Evolutionary conservation across 352 stramenopile genomes (phyloP), one percentile per base, ranked within the genome.

Genomic region (Pythium apleroticum): DNA sequence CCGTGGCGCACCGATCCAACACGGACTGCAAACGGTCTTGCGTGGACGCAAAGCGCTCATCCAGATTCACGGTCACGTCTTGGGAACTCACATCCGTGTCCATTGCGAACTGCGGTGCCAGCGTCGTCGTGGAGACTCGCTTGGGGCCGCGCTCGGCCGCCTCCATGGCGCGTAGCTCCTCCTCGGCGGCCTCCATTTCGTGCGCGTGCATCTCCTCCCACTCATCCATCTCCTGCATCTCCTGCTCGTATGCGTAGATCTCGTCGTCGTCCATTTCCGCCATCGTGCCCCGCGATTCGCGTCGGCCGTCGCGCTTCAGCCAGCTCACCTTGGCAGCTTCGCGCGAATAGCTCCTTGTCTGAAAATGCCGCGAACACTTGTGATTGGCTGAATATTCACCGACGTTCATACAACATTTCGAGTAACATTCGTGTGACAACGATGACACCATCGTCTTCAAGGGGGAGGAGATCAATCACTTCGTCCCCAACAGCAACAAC

Each of bases 171-270:
- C 56, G 68, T 59, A 90, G 74, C 70, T 80, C 80, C 52, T 91
- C 86, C 53, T 91, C 76, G 0, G 73, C 78, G 8, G 82, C 84
- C 68, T 95, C 88, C 72, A 95, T 88, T 65, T 91, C 86, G 53
- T 90, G 75, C 20, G 72, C 78, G 41, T 93, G 83, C 76, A 91
- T 90, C n/a, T 69, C 63, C 55, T 95, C 87, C 87, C 87, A 96
- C 68, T 97, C 86, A 50, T 95, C 85, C 63, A 78, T 71, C 64
- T 87, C 81, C 28, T 84, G 57, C 41, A 92, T 65, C 73, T 95
- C 85, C 66, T 90, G 75, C 73, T 95, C 82, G 67, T 83, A 90
- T 71, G 84, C 81, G 49, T 86, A 88, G 57, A 90, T 75, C 45
- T 91, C 81, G 12, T 85, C 79, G 73, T 91, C 84, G 64, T 75